Percentiles rank a stretch among this genome's conserved stretches.
phyloP scores from a whole-genome alignment of 345 rosid species.

The Hypericum androsaemum region DNA sequence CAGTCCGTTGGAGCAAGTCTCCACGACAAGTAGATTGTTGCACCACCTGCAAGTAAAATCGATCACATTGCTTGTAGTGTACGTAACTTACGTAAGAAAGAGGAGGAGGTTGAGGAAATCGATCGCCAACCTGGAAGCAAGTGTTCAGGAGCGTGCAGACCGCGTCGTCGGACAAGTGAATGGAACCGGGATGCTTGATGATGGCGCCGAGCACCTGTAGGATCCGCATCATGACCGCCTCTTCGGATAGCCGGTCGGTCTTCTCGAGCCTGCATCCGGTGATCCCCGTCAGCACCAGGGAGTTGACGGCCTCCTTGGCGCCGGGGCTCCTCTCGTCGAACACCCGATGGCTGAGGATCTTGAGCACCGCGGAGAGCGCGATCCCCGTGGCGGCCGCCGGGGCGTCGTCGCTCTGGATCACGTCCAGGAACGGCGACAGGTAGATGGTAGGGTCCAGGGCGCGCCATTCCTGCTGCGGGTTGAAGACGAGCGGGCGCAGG shows the following conservation, averaged over 20 bases:
- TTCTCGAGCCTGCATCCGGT: constrained; percentile 77
- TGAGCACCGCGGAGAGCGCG: constrained; percentile 51
- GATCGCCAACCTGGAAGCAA: constrained; percentile 82
- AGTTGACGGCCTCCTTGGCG: constrained; percentile 53
- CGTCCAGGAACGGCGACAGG: constrained; percentile 74
- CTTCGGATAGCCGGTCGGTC: constrained; percentile 52
- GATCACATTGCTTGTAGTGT: too few species aligned
- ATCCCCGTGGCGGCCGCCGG: constrained; percentile 70
- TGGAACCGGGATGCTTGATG: constrained; percentile 56
- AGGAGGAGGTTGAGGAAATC: too few species aligned
- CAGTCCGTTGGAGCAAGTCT: constrained; percentile 71
- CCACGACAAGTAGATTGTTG: constrained; percentile 67
- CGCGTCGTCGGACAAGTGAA: constrained; percentile 52
- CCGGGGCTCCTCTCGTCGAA: constrained; percentile 78
- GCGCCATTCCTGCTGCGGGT: constrained; percentile 85
- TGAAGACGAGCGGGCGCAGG: constrained; percentile 66
- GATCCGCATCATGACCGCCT: constrained; percentile 77
- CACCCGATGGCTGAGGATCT: constrained; percentile 50
- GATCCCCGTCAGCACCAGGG: constrained; percentile 43
- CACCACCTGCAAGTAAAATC: too few species aligned
- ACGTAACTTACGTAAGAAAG: too few species aligned
- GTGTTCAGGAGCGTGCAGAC: constrained; percentile 78
- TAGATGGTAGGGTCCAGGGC: constrained; percentile 70
- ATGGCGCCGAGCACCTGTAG: constrained; percentile 52
- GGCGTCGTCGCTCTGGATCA: constrained; percentile 62